A percentile compares a stretch with the other conserved stretches of the same genome.
Conservation (phyloP, 768 basidiomycete species). For the Nidula microcarpa region DNA sequence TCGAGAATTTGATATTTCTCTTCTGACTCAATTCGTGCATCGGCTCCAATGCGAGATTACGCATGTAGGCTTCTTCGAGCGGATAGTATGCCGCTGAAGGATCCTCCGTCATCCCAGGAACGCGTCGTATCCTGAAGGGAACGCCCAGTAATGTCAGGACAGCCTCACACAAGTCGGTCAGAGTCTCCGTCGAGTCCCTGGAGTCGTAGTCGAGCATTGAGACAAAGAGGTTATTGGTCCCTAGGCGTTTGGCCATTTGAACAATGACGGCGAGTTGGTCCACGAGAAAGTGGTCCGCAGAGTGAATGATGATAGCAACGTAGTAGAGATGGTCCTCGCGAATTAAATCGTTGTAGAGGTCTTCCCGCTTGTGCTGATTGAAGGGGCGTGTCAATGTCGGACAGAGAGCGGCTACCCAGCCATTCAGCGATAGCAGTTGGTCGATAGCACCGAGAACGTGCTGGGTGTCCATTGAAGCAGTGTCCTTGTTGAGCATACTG, state of each 20-base stretch:
- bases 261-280: constrained; percentile 98
- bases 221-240: constrained; percentile 88
- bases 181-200: constrained; percentile 89
- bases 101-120: constrained; percentile 90
- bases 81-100: constrained; percentile 91
- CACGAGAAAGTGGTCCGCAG: constrained; percentile 97
- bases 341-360: constrained; percentile 87
- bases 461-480: constrained; percentile 86
- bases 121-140: constrained; percentile 88
- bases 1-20: constrained; percentile 77
- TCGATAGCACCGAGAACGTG: constrained; percentile 88
- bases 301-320: constrained; percentile 93
- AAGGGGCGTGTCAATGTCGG: constrained; percentile 94
- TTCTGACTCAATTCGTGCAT: constrained; percentile 76
- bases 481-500: constrained; percentile 80
- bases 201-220: constrained; percentile 98
- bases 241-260: constrained; percentile 88
- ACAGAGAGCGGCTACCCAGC: constrained; percentile 96
- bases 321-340: constrained; percentile 85
- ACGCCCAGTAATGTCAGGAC: constrained; percentile 92
- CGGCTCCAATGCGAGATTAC: constrained; percentile 91
- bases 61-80: constrained; percentile 89
- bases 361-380: constrained; percentile 82
- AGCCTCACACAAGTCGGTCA: constrained; percentile 93
- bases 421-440: constrained; percentile 91